A percentile compares a stretch with the other conserved stretches of the same genome.
Conservation (phyloP, 768 basidiomycete genomes). For the Jaapia argillacea region DNA sequence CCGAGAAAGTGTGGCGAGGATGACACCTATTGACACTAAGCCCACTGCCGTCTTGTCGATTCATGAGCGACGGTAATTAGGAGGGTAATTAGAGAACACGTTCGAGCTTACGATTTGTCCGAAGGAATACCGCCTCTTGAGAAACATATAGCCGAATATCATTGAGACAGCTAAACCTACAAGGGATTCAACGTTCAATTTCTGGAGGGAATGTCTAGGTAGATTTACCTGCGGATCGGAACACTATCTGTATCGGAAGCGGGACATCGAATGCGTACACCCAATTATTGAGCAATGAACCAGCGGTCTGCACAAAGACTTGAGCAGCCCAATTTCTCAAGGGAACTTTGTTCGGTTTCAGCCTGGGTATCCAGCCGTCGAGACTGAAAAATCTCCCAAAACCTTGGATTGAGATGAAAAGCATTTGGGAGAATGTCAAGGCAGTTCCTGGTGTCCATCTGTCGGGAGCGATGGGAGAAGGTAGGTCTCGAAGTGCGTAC, state of each 20-base stretch:
- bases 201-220: not conserved
- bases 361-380: slow-evolving; percentile 36
- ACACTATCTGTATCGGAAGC: slow-evolving; percentile 72
- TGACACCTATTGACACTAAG: slow-evolving; percentile 60
- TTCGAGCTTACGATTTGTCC: slow-evolving; percentile 46
- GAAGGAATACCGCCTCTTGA: slow-evolving; percentile 46
- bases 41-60: slow-evolving; percentile 59
- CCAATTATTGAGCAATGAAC: slow-evolving; percentile 73
- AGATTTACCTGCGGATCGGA: slow-evolving; percentile 72
- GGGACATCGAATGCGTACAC: slow-evolving; percentile 72
- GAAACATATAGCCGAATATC: slow-evolving; percentile 53
- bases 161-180: slow-evolving; percentile 70
- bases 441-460: slow-evolving; percentile 46
- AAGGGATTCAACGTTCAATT: slow-evolving; percentile 3
- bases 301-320: slow-evolving; percentile 55
- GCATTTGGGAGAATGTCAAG: slow-evolving; percentile 77
- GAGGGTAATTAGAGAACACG: not conserved
- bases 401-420: slow-evolving; percentile 58
- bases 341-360: slow-evolving; percentile 64
- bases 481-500: slow-evolving; percentile 24
- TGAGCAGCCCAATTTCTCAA: slow-evolving; percentile 58
- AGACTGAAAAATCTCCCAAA: slow-evolving; percentile 11
- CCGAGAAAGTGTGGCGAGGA: slow-evolving; percentile 62
- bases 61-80: not conserved
- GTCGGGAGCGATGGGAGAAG: not conserved